Percentiles rank a stretch among this genome's conserved stretches.
phyloP scores from a whole-genome alignment of 129 eudicot species.

The Glebionis coronaria region DNA sequence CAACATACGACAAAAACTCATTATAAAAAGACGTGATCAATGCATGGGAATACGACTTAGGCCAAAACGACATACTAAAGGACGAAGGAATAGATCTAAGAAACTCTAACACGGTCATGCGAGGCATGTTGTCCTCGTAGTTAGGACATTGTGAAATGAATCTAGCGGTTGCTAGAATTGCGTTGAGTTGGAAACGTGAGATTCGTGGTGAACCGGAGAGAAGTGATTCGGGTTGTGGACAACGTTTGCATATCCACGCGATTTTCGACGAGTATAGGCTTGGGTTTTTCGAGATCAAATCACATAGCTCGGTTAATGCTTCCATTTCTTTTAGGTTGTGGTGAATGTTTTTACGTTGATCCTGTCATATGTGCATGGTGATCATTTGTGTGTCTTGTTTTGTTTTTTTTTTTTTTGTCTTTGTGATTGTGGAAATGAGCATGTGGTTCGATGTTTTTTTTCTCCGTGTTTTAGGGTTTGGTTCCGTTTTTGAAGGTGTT shows the following conservation, averaged over 20 bases:
- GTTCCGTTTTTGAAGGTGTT: constrained; percentile 26
- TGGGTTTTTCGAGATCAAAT: constrained; percentile 67
- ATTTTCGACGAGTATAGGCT: constrained; percentile 50
- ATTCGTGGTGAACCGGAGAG: constrained; percentile 64
- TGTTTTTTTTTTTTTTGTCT: too few species aligned
- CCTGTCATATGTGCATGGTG: not conserved
- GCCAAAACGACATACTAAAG: constrained; percentile 73
- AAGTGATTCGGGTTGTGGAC: constrained; percentile 72
- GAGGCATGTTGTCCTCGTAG: constrained; percentile 47
- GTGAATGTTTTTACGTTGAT: constrained; percentile 5
- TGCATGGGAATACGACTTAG: constrained; percentile 50
- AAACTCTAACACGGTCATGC: constrained; percentile 52
- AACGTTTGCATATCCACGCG: constrained; percentile 77
- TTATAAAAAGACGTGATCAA: constrained; percentile 48
- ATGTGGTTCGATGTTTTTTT: not conserved
- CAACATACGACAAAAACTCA: constrained; percentile 54
- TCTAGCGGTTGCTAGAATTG: constrained; percentile 61
- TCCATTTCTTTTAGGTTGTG: constrained; percentile 44
- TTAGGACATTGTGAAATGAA: constrained; percentile 68
- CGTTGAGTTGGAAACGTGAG: constrained; percentile 87
- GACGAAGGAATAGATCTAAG: constrained; percentile 62
- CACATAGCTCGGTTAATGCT: constrained; percentile 79
- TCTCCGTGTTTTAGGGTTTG: constrained; percentile 18
- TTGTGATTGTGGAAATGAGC: too few species aligned
- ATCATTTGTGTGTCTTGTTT: not conserved